Evolutionary conservation across 164 flowering plant genomes (phyloP).

Genomic region (Houttuynia cordata): DNA sequence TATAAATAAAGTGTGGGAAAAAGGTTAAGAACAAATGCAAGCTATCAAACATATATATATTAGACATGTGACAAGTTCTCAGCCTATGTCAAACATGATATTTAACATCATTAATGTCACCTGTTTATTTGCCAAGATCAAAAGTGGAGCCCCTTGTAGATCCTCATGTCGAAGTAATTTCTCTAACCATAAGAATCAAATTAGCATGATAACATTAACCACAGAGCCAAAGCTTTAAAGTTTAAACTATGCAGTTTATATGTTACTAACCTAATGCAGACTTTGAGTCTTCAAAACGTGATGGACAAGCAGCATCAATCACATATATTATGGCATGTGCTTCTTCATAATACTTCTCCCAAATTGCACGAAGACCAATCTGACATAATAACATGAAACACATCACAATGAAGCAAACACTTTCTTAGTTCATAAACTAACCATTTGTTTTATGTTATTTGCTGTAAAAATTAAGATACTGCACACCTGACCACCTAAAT

Average conservation of each 20-base stretch:
- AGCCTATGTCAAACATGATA: too few species aligned
- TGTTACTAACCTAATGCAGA: slow-evolving; percentile 70
- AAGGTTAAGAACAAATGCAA: not conserved
- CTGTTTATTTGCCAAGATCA: slow-evolving; percentile 94
- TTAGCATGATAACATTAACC: slow-evolving; percentile 6
- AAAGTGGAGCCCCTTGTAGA: slow-evolving; percentile 89
- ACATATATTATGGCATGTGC: slow-evolving; percentile 94
- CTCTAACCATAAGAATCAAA: slow-evolving; percentile 31
- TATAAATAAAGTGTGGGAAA: not conserved
- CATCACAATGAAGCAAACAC: too few species aligned
- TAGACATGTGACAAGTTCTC: too few species aligned
- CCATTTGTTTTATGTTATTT: not conserved
- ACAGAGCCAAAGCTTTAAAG: not conserved
- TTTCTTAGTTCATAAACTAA: too few species aligned
- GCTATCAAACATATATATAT: not conserved
- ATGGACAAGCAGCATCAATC: slow-evolving; percentile 82
- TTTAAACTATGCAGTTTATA: not conserved
- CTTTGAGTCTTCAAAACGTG: slow-evolving; percentile 96
- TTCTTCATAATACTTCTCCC: slow-evolving; percentile 99
- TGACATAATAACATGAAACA: slow-evolving; percentile 12
- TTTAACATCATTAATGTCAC: too few species aligned
- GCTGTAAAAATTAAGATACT: not conserved
- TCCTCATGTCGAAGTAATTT: slow-evolving; percentile 84
- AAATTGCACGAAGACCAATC: slow-evolving; percentile 93
- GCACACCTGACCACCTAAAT: slow-evolving; percentile 95